These are phyloP conservation scores for Flaveria floridana DNA, from an alignment of 140 eudicot genomes.

Conservation along the genomic window DNA sequence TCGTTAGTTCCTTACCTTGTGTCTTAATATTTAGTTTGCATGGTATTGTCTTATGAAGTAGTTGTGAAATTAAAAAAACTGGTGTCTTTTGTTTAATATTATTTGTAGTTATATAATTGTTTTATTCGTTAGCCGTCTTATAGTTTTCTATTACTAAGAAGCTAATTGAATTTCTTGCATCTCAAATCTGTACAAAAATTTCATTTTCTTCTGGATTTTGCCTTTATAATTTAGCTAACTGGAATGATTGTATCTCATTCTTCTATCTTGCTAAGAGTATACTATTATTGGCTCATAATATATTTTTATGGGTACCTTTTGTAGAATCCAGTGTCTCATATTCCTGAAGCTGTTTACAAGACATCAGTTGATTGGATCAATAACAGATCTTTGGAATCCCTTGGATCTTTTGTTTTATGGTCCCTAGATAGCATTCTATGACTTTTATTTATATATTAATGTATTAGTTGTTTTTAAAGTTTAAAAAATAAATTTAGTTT, in stretches of 20 bases:
- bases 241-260: slow-evolving; percentile 9
- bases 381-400: slow-evolving; percentile 65
- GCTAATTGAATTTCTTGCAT: slow-evolving; percentile 1
- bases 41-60: background rate
- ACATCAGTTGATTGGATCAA: slow-evolving; percentile 87
- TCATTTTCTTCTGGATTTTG: background rate
- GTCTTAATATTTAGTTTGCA: background rate
- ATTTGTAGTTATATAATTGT: background rate
- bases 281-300: slow-evolving; percentile 11
- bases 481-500: too few species aligned
- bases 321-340: slow-evolving; percentile 73
- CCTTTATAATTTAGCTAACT: background rate
- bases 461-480: too few species aligned
- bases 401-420: slow-evolving; percentile 69
- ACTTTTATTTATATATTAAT: too few species aligned
- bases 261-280: slow-evolving; percentile 8
- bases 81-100: background rate
- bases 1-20: background rate
- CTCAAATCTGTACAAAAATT: slow-evolving; percentile 10
- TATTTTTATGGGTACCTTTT: slow-evolving; percentile 1
- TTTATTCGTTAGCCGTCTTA: too few species aligned
- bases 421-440: slow-evolving; percentile 68
- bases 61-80: slow-evolving; percentile 9
- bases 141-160: too few species aligned
- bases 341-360: slow-evolving; percentile 79